These are phyloP conservation scores for Sclerotinia subarctica DNA, from an alignment of 2,329 filamentous ascomycete genomes.

Conservation along the genomic window DNA sequence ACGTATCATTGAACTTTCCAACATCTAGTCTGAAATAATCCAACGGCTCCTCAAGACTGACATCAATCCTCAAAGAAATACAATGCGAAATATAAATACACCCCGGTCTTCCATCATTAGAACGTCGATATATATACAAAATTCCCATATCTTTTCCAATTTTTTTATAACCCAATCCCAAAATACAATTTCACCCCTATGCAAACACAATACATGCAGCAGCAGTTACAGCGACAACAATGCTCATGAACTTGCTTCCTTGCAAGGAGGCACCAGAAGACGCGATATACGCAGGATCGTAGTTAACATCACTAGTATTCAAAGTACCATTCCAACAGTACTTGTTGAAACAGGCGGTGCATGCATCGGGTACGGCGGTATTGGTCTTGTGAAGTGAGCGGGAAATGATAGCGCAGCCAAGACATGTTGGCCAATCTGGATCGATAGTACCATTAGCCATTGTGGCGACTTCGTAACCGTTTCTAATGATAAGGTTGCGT, in stretches of 20 bases:
- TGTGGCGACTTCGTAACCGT: constrained; percentile 81
- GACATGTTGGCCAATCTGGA: constrained; percentile 73
- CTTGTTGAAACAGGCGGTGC: constrained; percentile 68
- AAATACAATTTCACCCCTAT: background rate
- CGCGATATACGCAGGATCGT: constrained; percentile 30
- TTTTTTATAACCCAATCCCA: background rate
- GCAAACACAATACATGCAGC: background rate
- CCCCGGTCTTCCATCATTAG: background rate
- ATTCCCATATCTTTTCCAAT: background rate
- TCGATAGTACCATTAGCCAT: constrained; percentile 77
- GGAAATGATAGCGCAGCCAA: constrained; percentile 81
- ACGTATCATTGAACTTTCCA: too few relatives aligned
- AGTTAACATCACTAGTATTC: constrained; percentile 28
- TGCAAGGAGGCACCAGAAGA: background rate
- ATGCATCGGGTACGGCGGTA: constrained; percentile 66
- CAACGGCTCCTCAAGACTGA: too few relatives aligned
- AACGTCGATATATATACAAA: constrained; percentile 1
- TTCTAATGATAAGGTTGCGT: constrained; percentile 78
- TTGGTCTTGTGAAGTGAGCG: constrained; percentile 71
- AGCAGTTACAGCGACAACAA: background rate
- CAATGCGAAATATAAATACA: background rate
- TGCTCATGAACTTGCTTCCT: background rate
- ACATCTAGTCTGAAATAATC: too few relatives aligned
- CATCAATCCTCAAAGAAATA: background rate
- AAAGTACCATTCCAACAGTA: constrained; percentile 87